Evolutionary conservation across 352 stramenopile species (phyloP).

Genomic region (Globisporangium carolinianum): DNA sequence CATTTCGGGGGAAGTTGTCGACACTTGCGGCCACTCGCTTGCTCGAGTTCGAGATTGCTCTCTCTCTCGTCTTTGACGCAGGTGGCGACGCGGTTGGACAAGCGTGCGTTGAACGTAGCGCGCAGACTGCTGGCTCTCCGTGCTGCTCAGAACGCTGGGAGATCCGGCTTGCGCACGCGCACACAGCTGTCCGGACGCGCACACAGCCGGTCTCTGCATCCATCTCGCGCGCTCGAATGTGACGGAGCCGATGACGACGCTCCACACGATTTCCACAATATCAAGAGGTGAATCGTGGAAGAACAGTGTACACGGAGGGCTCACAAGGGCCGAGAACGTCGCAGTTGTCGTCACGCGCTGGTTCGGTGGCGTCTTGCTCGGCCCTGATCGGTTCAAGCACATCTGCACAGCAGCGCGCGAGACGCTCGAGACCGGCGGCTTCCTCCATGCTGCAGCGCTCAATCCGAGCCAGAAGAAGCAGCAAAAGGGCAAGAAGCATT

Average conservation of each 20-base stretch:
- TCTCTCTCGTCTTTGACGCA: background rate
- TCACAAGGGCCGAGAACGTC: constrained; percentile 74
- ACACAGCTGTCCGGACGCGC: background rate
- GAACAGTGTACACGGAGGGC: constrained; percentile 34
- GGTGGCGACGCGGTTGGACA: background rate
- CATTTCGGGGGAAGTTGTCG: too few species aligned
- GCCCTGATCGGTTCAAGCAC: constrained; percentile 85
- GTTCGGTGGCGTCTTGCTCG: constrained; percentile 79
- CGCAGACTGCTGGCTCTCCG: background rate
- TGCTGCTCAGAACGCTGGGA: too few species aligned
- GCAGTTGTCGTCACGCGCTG: constrained; percentile 80
- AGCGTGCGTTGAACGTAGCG: background rate
- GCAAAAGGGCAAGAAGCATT: constrained; percentile 35
- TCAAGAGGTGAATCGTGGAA: too few species aligned
- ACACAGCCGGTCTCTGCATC: background rate
- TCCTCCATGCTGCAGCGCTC: constrained; percentile 20
- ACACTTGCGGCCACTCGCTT: too few species aligned
- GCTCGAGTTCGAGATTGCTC: background rate
- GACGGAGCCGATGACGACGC: background rate
- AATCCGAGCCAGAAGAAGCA: constrained; percentile 24
- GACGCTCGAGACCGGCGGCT: constrained; percentile 66
- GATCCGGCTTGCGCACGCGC: too few species aligned
- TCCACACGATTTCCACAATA: too few species aligned
- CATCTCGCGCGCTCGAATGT: background rate
- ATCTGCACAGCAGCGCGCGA: constrained; percentile 70